Percentiles rank a stretch among this genome's conserved stretches.
Conservation (phyloP, 805 yeast species). For the Saccharomyces cerevisiae region DNA sequence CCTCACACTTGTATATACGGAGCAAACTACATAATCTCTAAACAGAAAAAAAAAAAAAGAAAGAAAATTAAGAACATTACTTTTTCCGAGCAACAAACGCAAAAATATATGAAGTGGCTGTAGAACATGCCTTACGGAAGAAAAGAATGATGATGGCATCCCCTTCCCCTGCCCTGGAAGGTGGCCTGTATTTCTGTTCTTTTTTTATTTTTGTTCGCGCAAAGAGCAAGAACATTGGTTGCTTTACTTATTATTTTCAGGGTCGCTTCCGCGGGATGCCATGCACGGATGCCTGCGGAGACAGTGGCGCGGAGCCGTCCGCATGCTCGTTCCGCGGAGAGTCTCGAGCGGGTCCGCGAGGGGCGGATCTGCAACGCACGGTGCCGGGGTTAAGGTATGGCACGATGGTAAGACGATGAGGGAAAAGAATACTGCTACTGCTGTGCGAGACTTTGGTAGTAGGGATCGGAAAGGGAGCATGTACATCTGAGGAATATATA, state of each 20-base stretch:
- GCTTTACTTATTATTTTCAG: background rate
- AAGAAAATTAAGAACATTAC: background rate
- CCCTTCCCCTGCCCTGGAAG: background rate
- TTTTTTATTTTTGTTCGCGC: background rate
- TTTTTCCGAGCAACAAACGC: background rate
- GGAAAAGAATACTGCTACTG: background rate
- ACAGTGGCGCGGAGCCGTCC: background rate
- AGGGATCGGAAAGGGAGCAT: background rate
- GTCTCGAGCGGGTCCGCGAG: background rate
- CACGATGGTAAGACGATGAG: background rate
- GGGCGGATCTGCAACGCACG: background rate
- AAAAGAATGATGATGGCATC: background rate
- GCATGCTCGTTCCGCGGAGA: background rate
- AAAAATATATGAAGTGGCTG: background rate
- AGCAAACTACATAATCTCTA: background rate
- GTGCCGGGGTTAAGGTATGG: background rate
- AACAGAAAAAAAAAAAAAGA: background rate
- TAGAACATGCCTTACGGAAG: background rate
- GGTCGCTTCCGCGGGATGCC: background rate
- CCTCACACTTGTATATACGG: background rate
- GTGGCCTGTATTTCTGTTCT: background rate
- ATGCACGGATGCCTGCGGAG: background rate
- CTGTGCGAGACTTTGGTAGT: background rate
- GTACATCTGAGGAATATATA: background rate
- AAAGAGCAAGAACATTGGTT: background rate